phyloP scores from a whole-genome alignment of 495 filamentous ascomycete species.

The Penicillium coffeae region DNA sequence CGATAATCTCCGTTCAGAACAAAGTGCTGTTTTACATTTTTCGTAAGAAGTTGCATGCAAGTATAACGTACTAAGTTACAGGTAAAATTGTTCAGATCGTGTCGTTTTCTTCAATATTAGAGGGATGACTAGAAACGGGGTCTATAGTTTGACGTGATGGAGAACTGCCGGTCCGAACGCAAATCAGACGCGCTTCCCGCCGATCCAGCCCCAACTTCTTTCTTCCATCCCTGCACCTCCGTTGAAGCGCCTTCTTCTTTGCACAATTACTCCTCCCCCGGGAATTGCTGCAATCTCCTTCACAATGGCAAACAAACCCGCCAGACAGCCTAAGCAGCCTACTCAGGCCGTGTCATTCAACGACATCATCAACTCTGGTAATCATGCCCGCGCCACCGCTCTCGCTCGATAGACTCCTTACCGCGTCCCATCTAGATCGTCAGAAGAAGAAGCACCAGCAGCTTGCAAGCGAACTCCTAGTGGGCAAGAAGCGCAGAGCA shows the following conservation, averaged over 20 bases:
- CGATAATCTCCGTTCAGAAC: too few relatives aligned
- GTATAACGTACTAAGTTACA: too few relatives aligned
- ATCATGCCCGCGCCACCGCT: constrained; percentile 5
- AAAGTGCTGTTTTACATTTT: too few relatives aligned
- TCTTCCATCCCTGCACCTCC: not conserved
- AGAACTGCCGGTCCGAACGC: not conserved
- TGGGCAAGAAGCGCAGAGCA: constrained; percentile 44
- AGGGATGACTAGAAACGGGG: not conserved
- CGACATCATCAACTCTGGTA: constrained; percentile 63
- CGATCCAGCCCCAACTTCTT: not conserved
- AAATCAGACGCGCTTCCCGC: not conserved
- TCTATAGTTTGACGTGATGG: not conserved
- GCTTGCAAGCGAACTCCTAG: constrained; percentile 67
- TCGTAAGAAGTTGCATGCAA: too few relatives aligned
- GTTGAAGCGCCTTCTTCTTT: constrained; percentile 1
- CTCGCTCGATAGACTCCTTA: constrained; percentile 2
- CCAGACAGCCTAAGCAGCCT: too few relatives aligned
- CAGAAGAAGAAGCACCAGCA: constrained; percentile 65
- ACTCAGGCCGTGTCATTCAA: constrained; percentile 50
- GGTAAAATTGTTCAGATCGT: too few relatives aligned
- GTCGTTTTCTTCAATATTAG: too few relatives aligned
- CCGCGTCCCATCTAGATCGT: constrained; percentile 46
- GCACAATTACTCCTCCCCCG: not conserved
- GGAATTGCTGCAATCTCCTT: not conserved
- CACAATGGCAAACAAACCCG: constrained; percentile 47